Evolutionary conservation across 192 early-diverging fungal genomes (phyloP), one percentile per base, ranked within the genome.

Genomic region (Coemansia sp.): DNA sequence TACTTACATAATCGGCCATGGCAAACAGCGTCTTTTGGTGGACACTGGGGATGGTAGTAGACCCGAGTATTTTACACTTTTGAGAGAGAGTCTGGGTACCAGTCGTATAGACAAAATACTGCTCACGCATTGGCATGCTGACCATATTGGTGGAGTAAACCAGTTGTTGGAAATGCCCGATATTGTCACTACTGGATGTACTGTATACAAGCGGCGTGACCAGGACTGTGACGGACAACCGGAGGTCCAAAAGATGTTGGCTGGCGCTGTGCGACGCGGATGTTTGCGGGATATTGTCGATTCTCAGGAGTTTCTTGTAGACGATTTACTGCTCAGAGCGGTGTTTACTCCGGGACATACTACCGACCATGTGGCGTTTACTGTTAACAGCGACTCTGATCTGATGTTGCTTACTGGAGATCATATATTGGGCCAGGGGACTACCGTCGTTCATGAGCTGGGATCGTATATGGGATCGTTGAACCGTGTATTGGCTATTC

Each of bases 1-100:
- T 75, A 95, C 91, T 0, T 97, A 95, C 68, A 38, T 97, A 11
- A 78, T 97, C 46, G 95, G 95, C 27, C 84, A 80, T n/a, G 95
- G 95, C 2, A 29, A 75, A 16, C 73, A 78, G 44, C 89, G 92
- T 49, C 65, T 93, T 4, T 83, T 97, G 4, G 70, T 97, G 0
- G 95, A 95, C 64, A 89, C 91, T 5, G 94, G 93, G 39, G 90
- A 93, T 46, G 95, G 95, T 24, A 46, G 47, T 11, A 76, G 90
- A 18, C 85, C 91, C 0, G 89, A 85, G 22, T 97, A 92, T 76
- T 71, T 87, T 20, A 68, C 72, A 0, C 63, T 89, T 13, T 81
- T 95, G 5, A 75, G 76, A 38, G 65, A 79, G 4, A 83, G 86
- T 6, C 76, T 94, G 3, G 80, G 85, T 20, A 62, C 77, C 12